Evolutionary conservation across 1,139 yeast species (phyloP), one percentile per base, ranked within the genome.

Genomic region (Diutina rugosa): DNA sequence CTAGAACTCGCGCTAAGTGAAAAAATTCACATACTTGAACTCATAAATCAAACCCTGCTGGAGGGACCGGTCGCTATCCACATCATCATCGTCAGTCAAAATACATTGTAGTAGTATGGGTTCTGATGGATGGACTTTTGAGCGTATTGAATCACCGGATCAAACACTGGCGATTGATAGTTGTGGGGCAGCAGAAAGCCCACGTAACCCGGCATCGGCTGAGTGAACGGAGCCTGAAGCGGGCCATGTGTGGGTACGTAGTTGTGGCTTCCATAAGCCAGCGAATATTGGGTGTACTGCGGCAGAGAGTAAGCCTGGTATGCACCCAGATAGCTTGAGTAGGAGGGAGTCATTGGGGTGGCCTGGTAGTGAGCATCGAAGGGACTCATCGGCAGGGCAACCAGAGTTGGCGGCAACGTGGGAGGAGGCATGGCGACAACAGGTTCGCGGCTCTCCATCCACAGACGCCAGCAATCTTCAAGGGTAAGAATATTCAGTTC

Each of bases 381-480:
- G 16, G 53, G 44, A 10, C 18, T 16, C 32, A 30, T 18, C 32
- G 41, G 35, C 32, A 18, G 32, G 53, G 28, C 44, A n/a, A 12
- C 41, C 32, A 49, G 32, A 38, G 53, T 14, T n/a, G 49, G 49
- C n/a, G 30, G 30, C 41, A 35, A 9, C n/a, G 12, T 35, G 7
- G 49, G 28, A 14, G 30, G 49, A 46, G 49, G 49, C 29, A 30
- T 14, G 16, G 51, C 51, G 7, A 47, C 35, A 3, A 49, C 53
- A 8, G 53, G 28, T 16, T 49, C 53, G 41, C 53, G 26, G 62
- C 73, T 74, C 18, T 69, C 73, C 58, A 74, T 62, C 80, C 80
- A 76, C 29, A 79, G 73, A 46, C 65, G 67, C 79, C 80, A 76
- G 62, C 79, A 76, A 60, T 76, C 77, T 62, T 76, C 78, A 60